Conservation (phyloP, 495 filamentous ascomycete species). For the Aspergillus cavernicola region DNA sequence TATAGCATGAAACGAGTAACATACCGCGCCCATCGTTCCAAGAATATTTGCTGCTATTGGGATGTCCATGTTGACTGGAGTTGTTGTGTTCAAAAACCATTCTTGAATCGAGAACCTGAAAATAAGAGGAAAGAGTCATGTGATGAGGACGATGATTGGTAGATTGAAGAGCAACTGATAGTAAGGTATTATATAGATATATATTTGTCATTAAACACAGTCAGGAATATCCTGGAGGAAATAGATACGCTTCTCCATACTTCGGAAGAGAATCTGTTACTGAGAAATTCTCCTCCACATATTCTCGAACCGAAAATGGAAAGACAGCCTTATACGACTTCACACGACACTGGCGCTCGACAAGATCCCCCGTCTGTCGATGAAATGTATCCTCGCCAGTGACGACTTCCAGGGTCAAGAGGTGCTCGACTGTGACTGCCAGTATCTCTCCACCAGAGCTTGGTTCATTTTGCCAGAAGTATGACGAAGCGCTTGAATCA, state of each 20-base stretch:
- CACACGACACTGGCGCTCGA: constrained; percentile 6
- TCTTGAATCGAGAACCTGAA: no score
- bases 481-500: background rate
- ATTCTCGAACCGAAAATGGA: background rate
- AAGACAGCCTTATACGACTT: constrained; percentile 7
- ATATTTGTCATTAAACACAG: no score
- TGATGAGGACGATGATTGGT: no score
- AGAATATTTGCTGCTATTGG: constrained; percentile 1
- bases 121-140: no score
- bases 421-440: constrained; percentile 7
- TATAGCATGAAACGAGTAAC: background rate
- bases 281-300: background rate
- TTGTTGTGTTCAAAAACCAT: no score
- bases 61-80: constrained; percentile 7
- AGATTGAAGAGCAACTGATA: no score
- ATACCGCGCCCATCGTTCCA: background rate
- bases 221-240: no score
- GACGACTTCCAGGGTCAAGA: constrained; percentile 12
- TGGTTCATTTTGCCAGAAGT: background rate
- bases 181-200: no score
- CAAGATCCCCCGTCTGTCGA: constrained; percentile 1
- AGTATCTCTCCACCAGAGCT: background rate
- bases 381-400: constrained; percentile 15
- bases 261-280: background rate
- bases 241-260: no score